Percentiles rank a stretch among this genome's conserved stretches.
phyloP scores from a whole-genome alignment of 345 rosid species.

The Ceriops zippeliana region DNA sequence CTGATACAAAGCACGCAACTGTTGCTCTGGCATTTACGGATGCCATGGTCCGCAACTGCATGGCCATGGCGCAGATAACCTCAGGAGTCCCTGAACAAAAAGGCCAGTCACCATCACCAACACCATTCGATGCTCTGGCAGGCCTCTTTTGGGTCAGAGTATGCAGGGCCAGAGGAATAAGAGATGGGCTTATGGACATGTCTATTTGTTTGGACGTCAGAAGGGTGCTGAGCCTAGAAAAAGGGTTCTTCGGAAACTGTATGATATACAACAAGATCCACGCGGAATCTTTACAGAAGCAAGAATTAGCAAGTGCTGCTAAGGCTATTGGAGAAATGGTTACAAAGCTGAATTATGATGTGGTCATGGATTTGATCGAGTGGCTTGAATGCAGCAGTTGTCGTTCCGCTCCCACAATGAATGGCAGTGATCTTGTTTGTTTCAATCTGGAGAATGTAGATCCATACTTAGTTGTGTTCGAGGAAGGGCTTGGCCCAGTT shows the following conservation, averaged over 20 bases:
- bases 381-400: slow-evolving; percentile 39
- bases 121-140: slow-evolving; percentile 48
- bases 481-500: slow-evolving; percentile 35
- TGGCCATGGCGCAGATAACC: slow-evolving; percentile 24
- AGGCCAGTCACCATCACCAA: slow-evolving; percentile 32
- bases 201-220: slow-evolving; percentile 54
- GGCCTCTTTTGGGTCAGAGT: slow-evolving; percentile 59
- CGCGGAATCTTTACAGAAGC: slow-evolving; percentile 1
- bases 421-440: slow-evolving; percentile 47
- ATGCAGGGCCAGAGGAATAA: slow-evolving; percentile 43
- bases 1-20: slow-evolving; percentile 26
- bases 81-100: not conserved
- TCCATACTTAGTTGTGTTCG: slow-evolving; percentile 31
- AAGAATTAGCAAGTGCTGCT: slow-evolving; percentile 24
- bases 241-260: slow-evolving; percentile 64
- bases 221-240: slow-evolving; percentile 40
- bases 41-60: slow-evolving; percentile 41
- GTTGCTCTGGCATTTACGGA: slow-evolving; percentile 40
- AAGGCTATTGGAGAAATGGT: slow-evolving; percentile 34
- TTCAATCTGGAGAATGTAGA: slow-evolving; percentile 39
- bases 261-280: slow-evolving; percentile 47
- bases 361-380: slow-evolving; percentile 54
- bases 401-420: slow-evolving; percentile 15
- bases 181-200: slow-evolving; percentile 41
- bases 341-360: slow-evolving; percentile 35